phyloP scores from a whole-genome alignment of 257 asterid genomes.

The Verbena officinalis region DNA sequence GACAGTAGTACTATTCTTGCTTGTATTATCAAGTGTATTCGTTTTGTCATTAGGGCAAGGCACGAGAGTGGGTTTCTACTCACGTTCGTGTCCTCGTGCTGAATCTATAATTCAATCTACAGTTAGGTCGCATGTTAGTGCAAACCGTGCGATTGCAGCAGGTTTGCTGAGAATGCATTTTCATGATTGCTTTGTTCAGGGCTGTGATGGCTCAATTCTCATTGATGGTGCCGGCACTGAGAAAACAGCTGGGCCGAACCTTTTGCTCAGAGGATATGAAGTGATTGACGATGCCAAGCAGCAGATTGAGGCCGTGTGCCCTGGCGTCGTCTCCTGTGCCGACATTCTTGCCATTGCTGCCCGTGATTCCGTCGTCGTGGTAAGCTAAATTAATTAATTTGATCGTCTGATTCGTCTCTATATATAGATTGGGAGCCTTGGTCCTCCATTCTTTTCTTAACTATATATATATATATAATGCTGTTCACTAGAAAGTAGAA shows the following conservation, averaged over 20 bases:
- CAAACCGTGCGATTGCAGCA: conserved; percentile 61
- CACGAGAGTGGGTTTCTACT: conserved; percentile 75
- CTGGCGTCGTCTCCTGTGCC: conserved; percentile 81
- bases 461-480: too few relatives aligned
- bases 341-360: conserved; percentile 90
- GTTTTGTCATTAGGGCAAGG: conserved; percentile 60
- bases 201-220: conserved; percentile 87
- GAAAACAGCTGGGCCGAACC: conserved; percentile 54
- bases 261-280: conserved; percentile 57
- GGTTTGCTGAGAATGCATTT: conserved; percentile 83
- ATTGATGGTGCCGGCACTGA: conserved; percentile 57
- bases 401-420: too few relatives aligned
- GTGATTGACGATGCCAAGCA: conserved; percentile 75
- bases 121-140: conserved; percentile 45
- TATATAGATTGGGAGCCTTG: too few relatives aligned
- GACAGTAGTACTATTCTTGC: neutral
- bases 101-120: conserved; percentile 63
- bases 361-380: conserved; percentile 75
- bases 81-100: conserved; percentile 61
- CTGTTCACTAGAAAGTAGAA: too few relatives aligned
- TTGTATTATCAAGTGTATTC: conserved; percentile 29
- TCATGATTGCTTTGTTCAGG: conserved; percentile 88
- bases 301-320: conserved; percentile 71
- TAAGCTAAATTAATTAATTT: too few relatives aligned
- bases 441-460: too few relatives aligned